phyloP scores from a whole-genome alignment of 306 rosid species.

The Lotus japonicus region DNA sequence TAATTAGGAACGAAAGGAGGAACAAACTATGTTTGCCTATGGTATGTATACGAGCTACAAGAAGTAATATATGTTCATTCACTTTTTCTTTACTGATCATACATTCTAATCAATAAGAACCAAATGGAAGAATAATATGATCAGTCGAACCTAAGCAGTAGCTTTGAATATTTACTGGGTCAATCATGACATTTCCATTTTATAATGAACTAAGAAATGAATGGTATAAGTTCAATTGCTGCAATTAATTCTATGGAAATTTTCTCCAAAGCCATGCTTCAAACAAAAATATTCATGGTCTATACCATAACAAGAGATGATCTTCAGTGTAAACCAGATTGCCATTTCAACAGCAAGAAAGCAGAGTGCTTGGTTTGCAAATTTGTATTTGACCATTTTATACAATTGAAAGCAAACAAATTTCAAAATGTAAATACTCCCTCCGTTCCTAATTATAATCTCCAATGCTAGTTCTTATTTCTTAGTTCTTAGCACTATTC shows the following conservation, averaged over 20 bases:
- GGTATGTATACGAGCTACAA: neutral
- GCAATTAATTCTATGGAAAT: neutral
- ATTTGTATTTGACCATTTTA: neutral
- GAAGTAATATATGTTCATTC: neutral
- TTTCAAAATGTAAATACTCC: constrained; percentile 10
- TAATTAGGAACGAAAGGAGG: too few relatives aligned
- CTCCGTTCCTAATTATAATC: too few relatives aligned
- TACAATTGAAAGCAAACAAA: neutral
- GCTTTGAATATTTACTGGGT: neutral
- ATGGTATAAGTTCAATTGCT: neutral
- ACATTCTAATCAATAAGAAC: neutral
- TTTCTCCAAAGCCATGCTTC: neutral
- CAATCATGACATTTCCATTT: neutral
- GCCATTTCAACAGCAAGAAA: neutral
- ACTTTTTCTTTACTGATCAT: neutral
- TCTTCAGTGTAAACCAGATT: neutral
- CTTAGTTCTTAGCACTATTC: too few relatives aligned
- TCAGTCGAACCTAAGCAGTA: neutral
- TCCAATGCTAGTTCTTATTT: too few relatives aligned
- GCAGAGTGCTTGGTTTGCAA: neutral
- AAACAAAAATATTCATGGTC: neutral
- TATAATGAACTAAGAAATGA: neutral
- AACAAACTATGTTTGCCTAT: neutral
- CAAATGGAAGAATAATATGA: neutral
- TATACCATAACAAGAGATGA: neutral